Percentiles rank a stretch among this genome's conserved stretches.
These are phyloP conservation scores for Curvularia verruculosa DNA, from an alignment of 2,329 filamentous ascomycete species.

Conservation along the genomic window DNA sequence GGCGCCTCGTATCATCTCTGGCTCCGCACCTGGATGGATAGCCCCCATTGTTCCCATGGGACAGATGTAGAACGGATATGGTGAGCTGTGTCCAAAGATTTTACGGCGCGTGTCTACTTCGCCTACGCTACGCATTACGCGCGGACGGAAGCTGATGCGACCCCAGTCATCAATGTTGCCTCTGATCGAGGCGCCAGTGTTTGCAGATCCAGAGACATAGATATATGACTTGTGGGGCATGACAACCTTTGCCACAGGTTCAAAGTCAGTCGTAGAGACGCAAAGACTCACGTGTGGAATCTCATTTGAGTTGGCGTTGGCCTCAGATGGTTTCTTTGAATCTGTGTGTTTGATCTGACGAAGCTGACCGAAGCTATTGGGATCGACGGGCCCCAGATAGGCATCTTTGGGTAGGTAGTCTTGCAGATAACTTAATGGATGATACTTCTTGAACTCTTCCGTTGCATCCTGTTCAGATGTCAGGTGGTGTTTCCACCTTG, in stretches of 20 bases:
- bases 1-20: conserved; percentile 45
- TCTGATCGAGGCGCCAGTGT: conserved; percentile 40
- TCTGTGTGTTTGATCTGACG: conserved; percentile 30
- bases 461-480: conserved; percentile 39
- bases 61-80: conserved; percentile 49
- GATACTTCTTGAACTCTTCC: conserved; percentile 45
- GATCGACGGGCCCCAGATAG: conserved; percentile 38
- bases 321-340: conserved; percentile 24
- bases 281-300: conserved; percentile 41
- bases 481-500: conserved; percentile 1
- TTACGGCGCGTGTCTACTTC: conserved; percentile 38
- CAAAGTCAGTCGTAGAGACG: conserved; percentile 43
- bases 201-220: conserved; percentile 46
- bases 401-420: conserved; percentile 38
- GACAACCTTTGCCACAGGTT: conserved; percentile 40
- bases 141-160: conserved; percentile 45
- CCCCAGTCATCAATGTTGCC: conserved; percentile 44
- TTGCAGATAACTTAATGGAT: conserved; percentile 39
- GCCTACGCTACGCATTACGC: conserved; percentile 46
- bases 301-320: conserved; percentile 25
- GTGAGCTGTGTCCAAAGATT: conserved; percentile 44
- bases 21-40: conserved; percentile 45
- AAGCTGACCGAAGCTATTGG: conserved; percentile 40
- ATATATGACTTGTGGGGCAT: conserved; percentile 43
- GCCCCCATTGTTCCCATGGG: conserved; percentile 48